These are phyloP conservation scores for Canna indica DNA, from an alignment of 176 grass and related monocot genomes.

Conservation along the genomic window DNA sequence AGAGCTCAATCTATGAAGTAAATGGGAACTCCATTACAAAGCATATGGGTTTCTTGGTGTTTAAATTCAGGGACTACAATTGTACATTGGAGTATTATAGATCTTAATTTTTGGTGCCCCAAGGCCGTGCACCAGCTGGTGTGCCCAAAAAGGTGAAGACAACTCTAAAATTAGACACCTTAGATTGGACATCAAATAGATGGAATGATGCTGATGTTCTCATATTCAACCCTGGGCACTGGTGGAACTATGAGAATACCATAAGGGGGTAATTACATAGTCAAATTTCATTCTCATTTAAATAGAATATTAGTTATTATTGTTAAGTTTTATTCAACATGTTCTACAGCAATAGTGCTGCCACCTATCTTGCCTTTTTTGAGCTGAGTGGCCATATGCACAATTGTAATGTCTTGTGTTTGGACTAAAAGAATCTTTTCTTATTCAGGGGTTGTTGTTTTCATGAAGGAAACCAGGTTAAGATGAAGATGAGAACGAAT, in stretches of 20 bases:
- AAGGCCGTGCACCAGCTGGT: too few relatives aligned
- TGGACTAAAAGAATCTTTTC: neutral
- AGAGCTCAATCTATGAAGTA: too few relatives aligned
- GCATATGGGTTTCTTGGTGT: slow-evolving; percentile 66
- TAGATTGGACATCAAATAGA: slow-evolving; percentile 62
- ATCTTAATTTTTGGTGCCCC: slow-evolving; percentile 62
- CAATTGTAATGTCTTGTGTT: too few relatives aligned
- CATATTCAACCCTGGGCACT: slow-evolving; percentile 78
- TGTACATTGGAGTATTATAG: slow-evolving; percentile 80
- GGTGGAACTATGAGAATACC: slow-evolving; percentile 82
- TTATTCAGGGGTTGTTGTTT: slow-evolving; percentile 65
- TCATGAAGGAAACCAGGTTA: slow-evolving; percentile 62
- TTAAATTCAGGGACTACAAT: slow-evolving; percentile 73
- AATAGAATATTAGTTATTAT: neutral
- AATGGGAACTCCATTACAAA: too few relatives aligned
- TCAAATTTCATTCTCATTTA: too few relatives aligned
- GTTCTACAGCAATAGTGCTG: neutral
- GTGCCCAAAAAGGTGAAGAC: too few relatives aligned
- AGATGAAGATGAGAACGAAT: slow-evolving; percentile 65
- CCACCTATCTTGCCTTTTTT: neutral
- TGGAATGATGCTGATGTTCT: slow-evolving; percentile 70
- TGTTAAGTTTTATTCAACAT: neutral
- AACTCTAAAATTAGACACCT: too few relatives aligned
- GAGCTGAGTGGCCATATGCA: too few relatives aligned
- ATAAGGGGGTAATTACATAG: slow-evolving; percentile 55